Base-by-base conservation (phyloP, 345 rosid genomes). In the Salix koriyanagi region DNA sequence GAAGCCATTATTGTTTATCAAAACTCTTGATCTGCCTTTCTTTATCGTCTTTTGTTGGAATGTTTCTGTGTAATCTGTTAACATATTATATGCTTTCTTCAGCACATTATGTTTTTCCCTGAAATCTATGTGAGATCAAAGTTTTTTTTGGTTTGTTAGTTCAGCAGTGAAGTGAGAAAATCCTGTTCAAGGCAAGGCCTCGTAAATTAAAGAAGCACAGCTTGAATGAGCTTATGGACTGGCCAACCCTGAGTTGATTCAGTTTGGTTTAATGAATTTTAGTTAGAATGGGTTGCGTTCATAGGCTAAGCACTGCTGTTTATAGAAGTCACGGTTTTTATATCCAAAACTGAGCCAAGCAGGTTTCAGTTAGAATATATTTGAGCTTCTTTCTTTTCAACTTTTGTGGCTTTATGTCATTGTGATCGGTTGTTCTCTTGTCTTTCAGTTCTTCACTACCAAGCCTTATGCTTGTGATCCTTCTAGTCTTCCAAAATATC, bases 401-500 rank as follows among this genome's bases (percentile, higher is more conserved):
- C 28, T 26, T 77, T 13, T 25, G 66, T 67, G 65, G 56, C 46
- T 48, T 21, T 37, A 60, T 26, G 30, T 68, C 54, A 13, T 54
- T 69, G 19, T 58, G 61, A 81, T 39, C 65, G 7, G 34, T 69
- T 70, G 37, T 61, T 37, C 25, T 32, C 56, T 54, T 79, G 42
- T 83, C 80, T 76, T 72, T 58, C 75, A 81, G 83, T 81, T 81
- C 77, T 81, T 81, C 56, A 26, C 75, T 32, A 81, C 83, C 67
- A 76, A 81, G 75, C 83, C 83, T 23, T 72, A 76, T 76, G 80
- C 83, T 34, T 81, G 83, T 76, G 83, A 81, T 36, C 83, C 83
- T 67, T 81, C 83, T 15, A 76, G 83, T 73, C 83, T 81, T 76
- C 83, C 83, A 77, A 81, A 81, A 73, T 81, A 81, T 50, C 83